These are phyloP conservation scores for Stachybotrys chartarum DNA, from an alignment of 2,329 filamentous ascomycete genomes.

Conservation along the genomic window DNA sequence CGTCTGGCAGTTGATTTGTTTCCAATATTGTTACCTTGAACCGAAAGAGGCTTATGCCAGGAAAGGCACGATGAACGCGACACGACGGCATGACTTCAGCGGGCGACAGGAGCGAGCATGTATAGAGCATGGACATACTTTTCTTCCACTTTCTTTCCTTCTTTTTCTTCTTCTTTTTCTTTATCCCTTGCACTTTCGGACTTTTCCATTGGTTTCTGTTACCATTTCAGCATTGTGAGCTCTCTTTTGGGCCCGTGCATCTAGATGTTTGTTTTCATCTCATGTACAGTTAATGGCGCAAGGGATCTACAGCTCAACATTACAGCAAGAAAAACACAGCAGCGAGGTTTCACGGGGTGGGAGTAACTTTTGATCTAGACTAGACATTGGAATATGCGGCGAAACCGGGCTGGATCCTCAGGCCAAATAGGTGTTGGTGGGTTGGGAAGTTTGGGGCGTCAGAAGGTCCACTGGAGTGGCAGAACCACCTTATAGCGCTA, in stretches of 20 bases:
- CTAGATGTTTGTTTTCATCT: background rate
- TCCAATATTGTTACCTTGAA: background rate
- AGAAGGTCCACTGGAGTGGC: no score
- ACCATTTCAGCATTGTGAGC: background rate
- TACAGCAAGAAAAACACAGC: background rate
- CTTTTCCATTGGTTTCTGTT: background rate
- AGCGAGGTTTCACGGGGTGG: background rate
- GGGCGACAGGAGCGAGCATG: background rate
- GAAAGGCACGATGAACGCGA: background rate
- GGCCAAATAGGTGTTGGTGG: no score
- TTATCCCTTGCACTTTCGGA: slow-evolving; percentile 5
- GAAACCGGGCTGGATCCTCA: background rate
- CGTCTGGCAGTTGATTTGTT: background rate
- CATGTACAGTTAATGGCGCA: background rate
- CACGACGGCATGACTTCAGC: background rate
- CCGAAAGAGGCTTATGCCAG: background rate
- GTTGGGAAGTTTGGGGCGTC: background rate
- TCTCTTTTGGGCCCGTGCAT: background rate
- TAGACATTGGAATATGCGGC: background rate
- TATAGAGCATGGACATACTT: background rate
- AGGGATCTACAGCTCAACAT: background rate
- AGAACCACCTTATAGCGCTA: no score
- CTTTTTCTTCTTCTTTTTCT: background rate
- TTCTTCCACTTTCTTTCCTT: background rate
- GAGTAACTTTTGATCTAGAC: background rate